A percentile compares a stretch with the other conserved stretches of the same genome.
Conservation (phyloP, 2,329 filamentous ascomycete species). For the Aspergillus sp. region DNA sequence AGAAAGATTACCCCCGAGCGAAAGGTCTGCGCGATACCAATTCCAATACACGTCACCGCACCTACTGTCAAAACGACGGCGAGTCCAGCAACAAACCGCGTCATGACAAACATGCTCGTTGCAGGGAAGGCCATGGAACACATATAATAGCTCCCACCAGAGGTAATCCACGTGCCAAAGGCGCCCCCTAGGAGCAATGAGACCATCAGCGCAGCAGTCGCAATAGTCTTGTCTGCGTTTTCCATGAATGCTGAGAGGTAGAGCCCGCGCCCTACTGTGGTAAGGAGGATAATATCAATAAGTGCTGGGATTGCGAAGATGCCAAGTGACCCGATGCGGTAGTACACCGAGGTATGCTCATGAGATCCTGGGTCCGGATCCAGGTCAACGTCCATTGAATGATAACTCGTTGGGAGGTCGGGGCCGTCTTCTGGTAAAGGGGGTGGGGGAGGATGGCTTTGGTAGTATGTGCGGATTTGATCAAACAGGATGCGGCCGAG, state of each 20-base stretch:
- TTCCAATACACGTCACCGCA: slow-evolving; percentile 56
- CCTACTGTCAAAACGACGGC: slow-evolving; percentile 56
- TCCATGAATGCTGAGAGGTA: slow-evolving; percentile 64
- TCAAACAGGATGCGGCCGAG: slow-evolving; percentile 49
- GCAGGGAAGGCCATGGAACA: slow-evolving; percentile 59
- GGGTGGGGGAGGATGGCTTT: slow-evolving; percentile 32
- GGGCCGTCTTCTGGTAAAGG: slow-evolving; percentile 10
- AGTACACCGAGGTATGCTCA: slow-evolving; percentile 50
- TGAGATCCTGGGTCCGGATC: slow-evolving; percentile 44
- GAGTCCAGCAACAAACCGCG: slow-evolving; percentile 53
- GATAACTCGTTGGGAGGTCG: slow-evolving; percentile 56
- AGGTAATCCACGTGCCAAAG: slow-evolving; percentile 66
- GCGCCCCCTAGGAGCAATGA: slow-evolving; percentile 63
- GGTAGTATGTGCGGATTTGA: slow-evolving; percentile 49
- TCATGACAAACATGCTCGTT: slow-evolving; percentile 58
- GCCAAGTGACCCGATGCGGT: slow-evolving; percentile 60
- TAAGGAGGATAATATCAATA: slow-evolving; percentile 62
- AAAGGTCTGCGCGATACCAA: slow-evolving; percentile 49
- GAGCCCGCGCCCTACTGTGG: slow-evolving; percentile 63
- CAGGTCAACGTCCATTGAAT: slow-evolving; percentile 56
- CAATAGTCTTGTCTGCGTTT: slow-evolving; percentile 49
- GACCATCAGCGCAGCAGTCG: slow-evolving; percentile 61
- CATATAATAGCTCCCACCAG: slow-evolving; percentile 65
- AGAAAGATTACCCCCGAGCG: slow-evolving; percentile 59
- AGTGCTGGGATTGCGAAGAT: slow-evolving; percentile 67